Evolutionary conservation across 2,329 filamentous ascomycete genomes (phyloP).

Genomic region (Rhynchosporium graminicola): DNA sequence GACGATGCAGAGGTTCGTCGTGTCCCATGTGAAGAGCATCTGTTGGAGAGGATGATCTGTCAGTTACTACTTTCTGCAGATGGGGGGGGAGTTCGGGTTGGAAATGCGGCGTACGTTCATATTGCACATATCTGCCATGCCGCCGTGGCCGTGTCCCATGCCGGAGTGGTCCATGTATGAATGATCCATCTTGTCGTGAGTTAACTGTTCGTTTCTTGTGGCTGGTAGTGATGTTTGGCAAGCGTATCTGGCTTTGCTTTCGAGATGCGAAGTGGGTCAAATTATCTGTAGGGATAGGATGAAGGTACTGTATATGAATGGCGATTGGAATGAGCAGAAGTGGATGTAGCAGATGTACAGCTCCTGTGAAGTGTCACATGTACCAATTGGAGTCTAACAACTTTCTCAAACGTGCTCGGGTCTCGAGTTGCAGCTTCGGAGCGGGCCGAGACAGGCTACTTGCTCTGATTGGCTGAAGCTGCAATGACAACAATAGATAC

Average conservation of each 20-base stretch:
- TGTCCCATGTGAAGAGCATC: constrained; percentile 99
- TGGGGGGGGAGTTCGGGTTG: not conserved
- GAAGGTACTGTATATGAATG: not conserved
- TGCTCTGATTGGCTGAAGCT: not conserved
- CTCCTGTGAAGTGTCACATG: not conserved
- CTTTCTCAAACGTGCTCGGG: constrained; percentile 7
- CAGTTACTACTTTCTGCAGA: not conserved
- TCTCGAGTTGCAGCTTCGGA: constrained; percentile 10
- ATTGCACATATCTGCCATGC: constrained; percentile 66
- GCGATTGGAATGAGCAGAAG: too few species aligned
- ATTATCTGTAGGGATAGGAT: constrained; percentile 2
- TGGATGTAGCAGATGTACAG: not conserved
- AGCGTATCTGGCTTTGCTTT: not conserved
- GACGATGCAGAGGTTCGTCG: constrained; percentile 90
- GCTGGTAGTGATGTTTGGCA: not conserved
- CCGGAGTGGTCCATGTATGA: constrained; percentile 48
- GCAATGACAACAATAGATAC: too few species aligned
- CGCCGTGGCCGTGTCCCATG: constrained; percentile 55
- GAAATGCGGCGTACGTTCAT: constrained; percentile 63
- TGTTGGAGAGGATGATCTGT: constrained; percentile 43
- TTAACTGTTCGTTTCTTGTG: not conserved
- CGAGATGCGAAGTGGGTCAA: not conserved
- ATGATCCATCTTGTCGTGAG: constrained; percentile 28
- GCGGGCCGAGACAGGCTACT: not conserved
- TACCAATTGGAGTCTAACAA: not conserved